phyloP scores from a whole-genome alignment of 345 rosid species.

The Eucalyptus victrix region DNA sequence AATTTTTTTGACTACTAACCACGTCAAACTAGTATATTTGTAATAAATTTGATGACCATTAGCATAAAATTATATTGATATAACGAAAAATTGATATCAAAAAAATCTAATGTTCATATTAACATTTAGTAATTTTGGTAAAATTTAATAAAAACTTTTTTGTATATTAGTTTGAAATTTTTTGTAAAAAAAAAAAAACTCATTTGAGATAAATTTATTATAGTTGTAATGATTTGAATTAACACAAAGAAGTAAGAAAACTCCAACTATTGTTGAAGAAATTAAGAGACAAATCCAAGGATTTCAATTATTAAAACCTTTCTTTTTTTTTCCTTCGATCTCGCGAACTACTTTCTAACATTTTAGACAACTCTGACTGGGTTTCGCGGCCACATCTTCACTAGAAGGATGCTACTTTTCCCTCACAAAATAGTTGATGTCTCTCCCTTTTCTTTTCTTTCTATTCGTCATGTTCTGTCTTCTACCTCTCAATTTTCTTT shows the following conservation, averaged over 20 bases:
- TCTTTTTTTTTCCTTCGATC: background rate
- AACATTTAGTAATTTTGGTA: too few relatives aligned
- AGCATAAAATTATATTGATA: too few relatives aligned
- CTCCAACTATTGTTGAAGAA: background rate
- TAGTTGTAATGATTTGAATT: too few relatives aligned
- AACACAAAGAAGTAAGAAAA: background rate
- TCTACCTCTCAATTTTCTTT: background rate
- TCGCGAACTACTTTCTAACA: too few relatives aligned
- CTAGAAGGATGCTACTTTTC: background rate
- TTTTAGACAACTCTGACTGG: background rate
- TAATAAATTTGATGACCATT: accelerated
- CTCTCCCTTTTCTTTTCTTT: background rate
- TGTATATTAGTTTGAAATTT: too few relatives aligned
- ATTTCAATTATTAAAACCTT: background rate
- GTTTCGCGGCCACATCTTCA: background rate
- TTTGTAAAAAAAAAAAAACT: too few relatives aligned
- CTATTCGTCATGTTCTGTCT: background rate
- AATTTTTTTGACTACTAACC: too few relatives aligned
- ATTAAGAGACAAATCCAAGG: background rate
- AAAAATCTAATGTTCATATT: too few relatives aligned
- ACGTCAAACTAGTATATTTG: too few relatives aligned
- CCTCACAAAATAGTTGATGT: background rate
- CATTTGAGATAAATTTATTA: too few relatives aligned
- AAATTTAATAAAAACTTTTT: too few relatives aligned
- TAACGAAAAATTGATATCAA: too few relatives aligned